Evolutionary conservation across 768 basidiomycete genomes (phyloP).

Genomic region (Lyophyllum decastes): DNA sequence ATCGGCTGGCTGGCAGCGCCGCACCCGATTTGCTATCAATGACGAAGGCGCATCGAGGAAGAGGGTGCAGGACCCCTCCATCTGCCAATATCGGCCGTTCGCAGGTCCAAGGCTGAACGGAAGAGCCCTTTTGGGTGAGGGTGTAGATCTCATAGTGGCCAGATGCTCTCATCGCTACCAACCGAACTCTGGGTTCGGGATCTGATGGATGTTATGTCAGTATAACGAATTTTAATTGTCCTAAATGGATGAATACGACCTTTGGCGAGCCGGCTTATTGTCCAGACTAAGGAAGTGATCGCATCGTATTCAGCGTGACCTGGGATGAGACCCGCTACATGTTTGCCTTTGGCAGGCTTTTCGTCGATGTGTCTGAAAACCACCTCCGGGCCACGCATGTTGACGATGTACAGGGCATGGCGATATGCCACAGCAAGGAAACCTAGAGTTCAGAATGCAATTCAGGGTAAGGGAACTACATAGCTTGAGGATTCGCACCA

Average conservation of each 20-base stretch:
- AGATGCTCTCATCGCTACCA: slow-evolving; percentile 61
- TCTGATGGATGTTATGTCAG: slow-evolving; percentile 30
- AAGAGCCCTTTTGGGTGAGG: slow-evolving; percentile 35
- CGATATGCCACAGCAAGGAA: slow-evolving; percentile 76
- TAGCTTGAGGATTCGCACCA: slow-evolving; percentile 44
- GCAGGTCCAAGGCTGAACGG: slow-evolving; percentile 36
- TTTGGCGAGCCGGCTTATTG: slow-evolving; percentile 54
- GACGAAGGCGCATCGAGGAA: slow-evolving; percentile 52
- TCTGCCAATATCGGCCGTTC: slow-evolving; percentile 37
- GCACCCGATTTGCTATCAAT: slow-evolving; percentile 56
- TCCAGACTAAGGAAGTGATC: slow-evolving; percentile 64
- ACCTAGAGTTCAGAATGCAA: slow-evolving; percentile 39
- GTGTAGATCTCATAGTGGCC: slow-evolving; percentile 65
- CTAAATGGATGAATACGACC: slow-evolving; percentile 34
- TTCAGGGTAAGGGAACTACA: not conserved
- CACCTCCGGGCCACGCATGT: slow-evolving; percentile 74
- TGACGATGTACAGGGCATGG: slow-evolving; percentile 62
- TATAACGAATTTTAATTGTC: not conserved
- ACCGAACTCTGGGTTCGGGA: slow-evolving; percentile 48
- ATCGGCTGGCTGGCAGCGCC: slow-evolving; percentile 42
- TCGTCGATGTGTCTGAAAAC: slow-evolving; percentile 50
- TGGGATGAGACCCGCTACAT: slow-evolving; percentile 32
- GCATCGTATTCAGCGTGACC: slow-evolving; percentile 41
- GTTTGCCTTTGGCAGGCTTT: slow-evolving; percentile 40
- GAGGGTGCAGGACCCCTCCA: slow-evolving; percentile 39